phyloP scores from a whole-genome alignment of 2,329 filamentous ascomycete species.

The Shiraia bambusicola region DNA sequence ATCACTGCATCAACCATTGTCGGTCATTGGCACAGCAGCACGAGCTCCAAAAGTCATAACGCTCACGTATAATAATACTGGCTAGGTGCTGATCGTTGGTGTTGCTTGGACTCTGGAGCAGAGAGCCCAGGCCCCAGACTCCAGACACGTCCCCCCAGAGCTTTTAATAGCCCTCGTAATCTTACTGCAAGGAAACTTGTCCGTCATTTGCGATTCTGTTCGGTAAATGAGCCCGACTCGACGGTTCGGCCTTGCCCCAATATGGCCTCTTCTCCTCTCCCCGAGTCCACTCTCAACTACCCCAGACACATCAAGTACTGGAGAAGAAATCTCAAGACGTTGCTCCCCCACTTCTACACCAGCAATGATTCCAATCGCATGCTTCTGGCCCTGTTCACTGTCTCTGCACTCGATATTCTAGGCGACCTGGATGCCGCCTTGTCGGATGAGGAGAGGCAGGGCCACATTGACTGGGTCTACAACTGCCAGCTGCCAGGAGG shows the following conservation, averaged over 20 bases:
- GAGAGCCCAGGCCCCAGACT: too few relatives aligned
- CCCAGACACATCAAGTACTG: conserved; percentile 80
- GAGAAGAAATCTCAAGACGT: conserved; percentile 79
- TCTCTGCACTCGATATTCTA: conserved; percentile 82
- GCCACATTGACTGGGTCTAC: conserved; percentile 76
- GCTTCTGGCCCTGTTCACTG: conserved; percentile 83
- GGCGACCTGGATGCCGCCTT: conserved; percentile 61
- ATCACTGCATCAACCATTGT: too few relatives aligned
- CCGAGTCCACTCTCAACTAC: conserved; percentile 37
- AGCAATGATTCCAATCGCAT: conserved; percentile 88
- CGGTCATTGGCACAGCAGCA: too few relatives aligned
- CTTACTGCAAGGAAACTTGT: too few relatives aligned
- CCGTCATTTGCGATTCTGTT: not conserved
- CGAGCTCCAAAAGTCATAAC: too few relatives aligned
- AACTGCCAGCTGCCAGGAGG: conserved; percentile 80
- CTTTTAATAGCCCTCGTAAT: too few relatives aligned
- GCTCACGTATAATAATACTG: too few relatives aligned
- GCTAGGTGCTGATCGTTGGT: too few relatives aligned
- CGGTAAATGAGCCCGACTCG: conserved; percentile 10
- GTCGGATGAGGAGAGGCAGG: conserved; percentile 54
- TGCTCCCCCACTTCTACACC: conserved; percentile 81
- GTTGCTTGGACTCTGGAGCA: too few relatives aligned
- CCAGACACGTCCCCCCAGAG: too few relatives aligned
- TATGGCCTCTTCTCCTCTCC: conserved; percentile 20
- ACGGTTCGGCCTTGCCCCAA: conserved; percentile 7